These are phyloP conservation scores for Moringa oleifera DNA, from an alignment of 345 rosid genomes.

Conservation along the genomic window DNA sequence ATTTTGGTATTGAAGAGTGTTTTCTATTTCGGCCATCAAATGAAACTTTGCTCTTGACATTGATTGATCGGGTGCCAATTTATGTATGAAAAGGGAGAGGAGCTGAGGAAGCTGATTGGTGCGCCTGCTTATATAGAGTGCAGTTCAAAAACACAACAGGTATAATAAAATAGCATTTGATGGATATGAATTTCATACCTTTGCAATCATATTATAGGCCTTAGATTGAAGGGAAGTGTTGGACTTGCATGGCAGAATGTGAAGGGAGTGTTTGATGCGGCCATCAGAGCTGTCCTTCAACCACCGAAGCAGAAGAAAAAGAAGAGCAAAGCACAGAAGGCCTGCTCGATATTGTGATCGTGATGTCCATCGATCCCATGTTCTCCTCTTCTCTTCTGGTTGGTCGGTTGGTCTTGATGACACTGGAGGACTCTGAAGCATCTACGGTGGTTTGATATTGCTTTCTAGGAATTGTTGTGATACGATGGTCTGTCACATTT, in stretches of 20 bases:
- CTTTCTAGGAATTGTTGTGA: conserved; percentile 25
- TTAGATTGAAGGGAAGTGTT: conserved; percentile 3
- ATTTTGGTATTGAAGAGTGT: background rate
- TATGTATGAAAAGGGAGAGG: conserved; percentile 65
- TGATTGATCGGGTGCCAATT: background rate
- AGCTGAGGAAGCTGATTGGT: conserved; percentile 71
- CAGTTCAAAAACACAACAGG: conserved; percentile 97
- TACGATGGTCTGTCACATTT: conserved; percentile 13
- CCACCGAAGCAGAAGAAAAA: conserved; percentile 88
- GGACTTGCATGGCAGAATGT: conserved; percentile 56
- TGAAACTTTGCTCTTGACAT: background rate
- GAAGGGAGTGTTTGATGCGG: conserved; percentile 88
- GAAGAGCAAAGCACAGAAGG: conserved; percentile 87
- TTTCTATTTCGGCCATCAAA: too few species aligned
- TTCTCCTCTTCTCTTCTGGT: conserved; percentile 17
- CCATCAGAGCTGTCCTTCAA: conserved; percentile 90
- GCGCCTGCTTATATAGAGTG: conserved; percentile 87
- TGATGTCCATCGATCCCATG: conserved; percentile 12
- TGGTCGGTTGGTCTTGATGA: conserved; percentile 28
- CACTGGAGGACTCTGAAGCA: conserved; percentile 21
- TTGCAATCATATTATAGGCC: background rate
- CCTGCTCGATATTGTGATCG: conserved; percentile 79
- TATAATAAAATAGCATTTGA: conserved; percentile 18
- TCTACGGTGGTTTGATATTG: conserved; percentile 27
- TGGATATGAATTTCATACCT: background rate